phyloP scores from a whole-genome alignment of 371 early-diverging fungal species.

The Amoeboaphelidium occidentale region DNA sequence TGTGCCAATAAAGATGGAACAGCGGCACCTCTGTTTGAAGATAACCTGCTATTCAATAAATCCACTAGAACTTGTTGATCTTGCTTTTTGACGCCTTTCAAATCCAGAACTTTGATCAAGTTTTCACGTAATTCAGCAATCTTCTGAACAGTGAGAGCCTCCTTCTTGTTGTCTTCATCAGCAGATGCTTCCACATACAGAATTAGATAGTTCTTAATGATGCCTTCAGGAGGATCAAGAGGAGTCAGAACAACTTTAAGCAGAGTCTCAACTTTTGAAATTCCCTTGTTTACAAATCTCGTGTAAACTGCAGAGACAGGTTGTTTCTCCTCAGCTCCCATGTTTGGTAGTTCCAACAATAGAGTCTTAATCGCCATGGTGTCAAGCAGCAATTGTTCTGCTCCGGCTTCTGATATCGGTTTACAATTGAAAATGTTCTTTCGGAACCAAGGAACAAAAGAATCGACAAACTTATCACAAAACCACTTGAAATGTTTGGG shows the following conservation, averaged over 20 bases:
- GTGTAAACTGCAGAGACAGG: conserved; percentile 19
- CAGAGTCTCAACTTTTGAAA: conserved; percentile 51
- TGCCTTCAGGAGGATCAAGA: conserved; percentile 47
- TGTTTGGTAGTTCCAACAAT: conserved; percentile 38
- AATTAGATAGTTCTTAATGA: conserved; percentile 62
- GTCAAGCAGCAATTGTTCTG: conserved; percentile 75
- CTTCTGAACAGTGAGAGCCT: not conserved
- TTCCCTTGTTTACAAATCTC: conserved; percentile 50
- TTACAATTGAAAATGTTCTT: conserved; percentile 38
- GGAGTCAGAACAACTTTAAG: conserved; percentile 74
- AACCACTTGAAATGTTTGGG: conserved; percentile 53
- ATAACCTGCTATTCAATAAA: not conserved
- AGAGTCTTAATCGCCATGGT: conserved; percentile 59
- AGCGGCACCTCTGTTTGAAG: not conserved
- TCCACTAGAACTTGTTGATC: not conserved
- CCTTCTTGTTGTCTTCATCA: not conserved
- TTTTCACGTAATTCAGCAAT: conserved; percentile 23
- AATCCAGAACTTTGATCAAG: conserved; percentile 47
- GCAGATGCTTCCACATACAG: conserved; percentile 31
- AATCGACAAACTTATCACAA: conserved; percentile 70
- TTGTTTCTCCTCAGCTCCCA: conserved; percentile 17
- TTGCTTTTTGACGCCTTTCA: conserved; percentile 27
- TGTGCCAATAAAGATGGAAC: not conserved
- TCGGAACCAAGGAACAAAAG: conserved; percentile 32
- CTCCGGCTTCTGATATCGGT: conserved; percentile 59